Conservation (phyloP, 2,329 filamentous ascomycete genomes). For the Zymoseptoria brevis region DNA sequence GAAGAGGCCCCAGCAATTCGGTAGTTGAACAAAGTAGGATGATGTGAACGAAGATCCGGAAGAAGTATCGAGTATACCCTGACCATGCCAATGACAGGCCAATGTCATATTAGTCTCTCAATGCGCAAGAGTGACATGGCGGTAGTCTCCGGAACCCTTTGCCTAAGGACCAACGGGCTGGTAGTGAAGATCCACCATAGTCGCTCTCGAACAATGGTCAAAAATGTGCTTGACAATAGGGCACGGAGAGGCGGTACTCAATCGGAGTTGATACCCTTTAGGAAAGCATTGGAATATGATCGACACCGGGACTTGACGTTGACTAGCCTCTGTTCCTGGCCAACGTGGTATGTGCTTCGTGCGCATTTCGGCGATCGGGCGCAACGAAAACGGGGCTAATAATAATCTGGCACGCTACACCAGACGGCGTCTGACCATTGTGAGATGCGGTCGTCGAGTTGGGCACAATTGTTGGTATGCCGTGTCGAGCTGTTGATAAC, state of each 20-base stretch:
- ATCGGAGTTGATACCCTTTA: constrained; percentile 27
- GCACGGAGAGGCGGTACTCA: constrained; percentile 22
- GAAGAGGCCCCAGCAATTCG: background rate
- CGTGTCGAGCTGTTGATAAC: background rate
- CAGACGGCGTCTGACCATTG: background rate
- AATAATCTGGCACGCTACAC: background rate
- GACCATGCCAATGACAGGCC: constrained; percentile 6
- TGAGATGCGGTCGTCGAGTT: background rate
- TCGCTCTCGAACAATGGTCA: constrained; percentile 17
- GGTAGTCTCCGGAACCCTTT: background rate
- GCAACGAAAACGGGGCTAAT: background rate
- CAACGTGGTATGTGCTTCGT: constrained; percentile 8
- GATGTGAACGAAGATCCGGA: background rate
- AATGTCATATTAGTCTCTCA: background rate
- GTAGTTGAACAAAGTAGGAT: background rate
- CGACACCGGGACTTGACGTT: constrained; percentile 15
- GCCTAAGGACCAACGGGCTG: background rate
- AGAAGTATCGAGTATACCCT: constrained; percentile 16
- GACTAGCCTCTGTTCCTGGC: constrained; percentile 14
- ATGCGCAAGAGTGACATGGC: background rate
- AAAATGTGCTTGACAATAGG: constrained; percentile 20
- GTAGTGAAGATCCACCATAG: constrained; percentile 18
- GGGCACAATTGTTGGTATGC: background rate
- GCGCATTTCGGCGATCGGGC: constrained; percentile 10
- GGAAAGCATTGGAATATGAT: constrained; percentile 14